These are phyloP conservation scores for Dorcoceras hygrometricum DNA, from an alignment of 257 asterid genomes.

Conservation along the genomic window DNA sequence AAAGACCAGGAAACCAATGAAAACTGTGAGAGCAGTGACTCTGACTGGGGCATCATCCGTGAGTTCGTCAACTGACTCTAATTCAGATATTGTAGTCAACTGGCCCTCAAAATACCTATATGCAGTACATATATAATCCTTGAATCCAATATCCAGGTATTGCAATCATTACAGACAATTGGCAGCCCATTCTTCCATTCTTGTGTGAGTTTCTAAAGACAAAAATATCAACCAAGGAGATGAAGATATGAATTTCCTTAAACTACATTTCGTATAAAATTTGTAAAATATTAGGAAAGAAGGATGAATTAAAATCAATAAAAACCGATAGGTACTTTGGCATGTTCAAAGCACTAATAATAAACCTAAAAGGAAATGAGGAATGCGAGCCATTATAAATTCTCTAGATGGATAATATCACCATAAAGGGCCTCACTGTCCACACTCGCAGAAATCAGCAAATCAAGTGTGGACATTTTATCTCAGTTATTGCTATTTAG, in stretches of 20 bases:
- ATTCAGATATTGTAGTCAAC: slow-evolving; percentile 61
- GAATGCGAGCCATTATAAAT: too few relatives aligned
- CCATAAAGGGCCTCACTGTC: too few relatives aligned
- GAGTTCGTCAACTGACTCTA: slow-evolving; percentile 63
- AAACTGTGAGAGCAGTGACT: slow-evolving; percentile 34
- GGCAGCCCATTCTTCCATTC: neutral
- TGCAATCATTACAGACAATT: slow-evolving; percentile 1
- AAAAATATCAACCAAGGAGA: neutral
- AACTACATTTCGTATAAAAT: neutral
- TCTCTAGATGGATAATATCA: too few relatives aligned
- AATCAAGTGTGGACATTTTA: too few relatives aligned
- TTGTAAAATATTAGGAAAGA: slow-evolving; percentile 1
- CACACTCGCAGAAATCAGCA: too few relatives aligned
- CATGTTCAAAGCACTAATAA: too few relatives aligned
- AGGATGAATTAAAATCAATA: slow-evolving; percentile 8
- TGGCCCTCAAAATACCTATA: slow-evolving; percentile 92
- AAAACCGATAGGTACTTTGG: too few relatives aligned
- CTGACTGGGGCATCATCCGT: slow-evolving; percentile 43
- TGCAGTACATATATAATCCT: slow-evolving; percentile 15
- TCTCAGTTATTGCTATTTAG: too few relatives aligned
- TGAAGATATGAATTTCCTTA: neutral
- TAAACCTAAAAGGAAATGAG: neutral
- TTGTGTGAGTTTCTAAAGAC: slow-evolving; percentile 1
- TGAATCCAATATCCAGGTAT: slow-evolving; percentile 9
- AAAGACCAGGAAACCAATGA: neutral